Evolutionary conservation across 2,329 filamentous ascomycete species (phyloP).

Genomic region (Fusarium austroafricanum): DNA sequence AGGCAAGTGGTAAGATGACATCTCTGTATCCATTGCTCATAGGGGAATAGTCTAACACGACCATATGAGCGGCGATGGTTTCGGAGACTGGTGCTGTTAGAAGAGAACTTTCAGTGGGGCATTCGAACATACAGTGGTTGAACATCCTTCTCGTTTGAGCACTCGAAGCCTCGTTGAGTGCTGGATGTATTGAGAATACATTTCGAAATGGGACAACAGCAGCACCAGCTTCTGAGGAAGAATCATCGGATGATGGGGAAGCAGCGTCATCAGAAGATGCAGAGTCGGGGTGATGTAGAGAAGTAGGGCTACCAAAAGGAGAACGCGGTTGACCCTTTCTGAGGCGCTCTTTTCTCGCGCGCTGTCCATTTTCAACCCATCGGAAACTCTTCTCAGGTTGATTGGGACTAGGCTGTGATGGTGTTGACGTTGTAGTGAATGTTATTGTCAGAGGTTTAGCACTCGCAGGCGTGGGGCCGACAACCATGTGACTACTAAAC

Average conservation of each 20-base stretch:
- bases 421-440: background rate
- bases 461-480: background rate
- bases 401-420: background rate
- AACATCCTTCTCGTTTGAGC: slow-evolving; percentile 52
- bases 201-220: slow-evolving; percentile 8
- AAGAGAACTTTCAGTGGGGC: accelerated
- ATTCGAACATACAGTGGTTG: slow-evolving; percentile 47
- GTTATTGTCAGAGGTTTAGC: slow-evolving; percentile 2
- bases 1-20: slow-evolving; percentile 54
- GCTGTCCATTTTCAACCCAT: slow-evolving; percentile 33
- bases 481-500: slow-evolving; percentile 50
- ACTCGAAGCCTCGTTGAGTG: slow-evolving; percentile 43
- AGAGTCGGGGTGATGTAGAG: background rate
- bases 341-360: slow-evolving; percentile 10
- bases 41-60: slow-evolving; percentile 49
- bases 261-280: slow-evolving; percentile 18
- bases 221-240: background rate
- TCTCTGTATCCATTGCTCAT: slow-evolving; percentile 54
- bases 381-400: slow-evolving; percentile 14
- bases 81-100: slow-evolving; percentile 47
- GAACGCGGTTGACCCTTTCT: background rate
- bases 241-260: slow-evolving; percentile 10
- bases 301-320: background rate
- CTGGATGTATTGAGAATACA: slow-evolving; percentile 28
- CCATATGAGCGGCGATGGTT: slow-evolving; percentile 54